Evolutionary conservation across 768 basidiomycete genomes (phyloP).

Genomic region (Coprinopsis sp.): DNA sequence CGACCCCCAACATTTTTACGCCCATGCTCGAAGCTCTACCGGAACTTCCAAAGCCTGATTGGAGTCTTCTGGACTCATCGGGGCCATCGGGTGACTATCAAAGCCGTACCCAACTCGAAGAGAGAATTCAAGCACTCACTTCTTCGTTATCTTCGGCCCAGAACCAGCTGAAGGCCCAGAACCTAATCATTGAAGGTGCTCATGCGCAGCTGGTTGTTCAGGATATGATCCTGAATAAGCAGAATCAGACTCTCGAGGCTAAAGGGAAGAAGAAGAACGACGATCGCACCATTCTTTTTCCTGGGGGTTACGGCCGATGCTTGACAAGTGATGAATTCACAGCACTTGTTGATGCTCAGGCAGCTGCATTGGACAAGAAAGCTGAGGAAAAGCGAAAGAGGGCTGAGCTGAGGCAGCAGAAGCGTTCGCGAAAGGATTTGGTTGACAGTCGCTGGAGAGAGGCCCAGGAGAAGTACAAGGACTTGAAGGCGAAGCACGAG

Average conservation of each 20-base stretch:
- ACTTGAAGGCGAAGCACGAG: not conserved
- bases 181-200: conserved; percentile 2
- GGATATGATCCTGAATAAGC: not conserved
- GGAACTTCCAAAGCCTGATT: no score
- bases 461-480: not conserved
- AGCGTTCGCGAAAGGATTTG: not conserved
- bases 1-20: no score
- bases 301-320: not conserved
- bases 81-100: no score
- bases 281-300: conserved; percentile 2
- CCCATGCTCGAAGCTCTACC: no score
- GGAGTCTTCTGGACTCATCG: no score
- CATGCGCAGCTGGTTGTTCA: conserved; percentile 6
- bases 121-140: no score
- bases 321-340: conserved; percentile 1
- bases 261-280: conserved; percentile 3
- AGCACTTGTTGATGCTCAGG: not conserved
- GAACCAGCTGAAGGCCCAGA: conserved; percentile 1
- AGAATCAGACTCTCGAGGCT: not conserved
- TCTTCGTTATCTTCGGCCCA: no score
- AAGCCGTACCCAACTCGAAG: no score
- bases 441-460: conserved; percentile 2
- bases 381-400: not conserved
- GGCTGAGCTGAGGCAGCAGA: not conserved
- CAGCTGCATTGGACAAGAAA: not conserved